These are phyloP conservation scores for Protomyces macrosporus DNA, from an alignment of 1,139 yeast genomes.

Conservation along the genomic window DNA sequence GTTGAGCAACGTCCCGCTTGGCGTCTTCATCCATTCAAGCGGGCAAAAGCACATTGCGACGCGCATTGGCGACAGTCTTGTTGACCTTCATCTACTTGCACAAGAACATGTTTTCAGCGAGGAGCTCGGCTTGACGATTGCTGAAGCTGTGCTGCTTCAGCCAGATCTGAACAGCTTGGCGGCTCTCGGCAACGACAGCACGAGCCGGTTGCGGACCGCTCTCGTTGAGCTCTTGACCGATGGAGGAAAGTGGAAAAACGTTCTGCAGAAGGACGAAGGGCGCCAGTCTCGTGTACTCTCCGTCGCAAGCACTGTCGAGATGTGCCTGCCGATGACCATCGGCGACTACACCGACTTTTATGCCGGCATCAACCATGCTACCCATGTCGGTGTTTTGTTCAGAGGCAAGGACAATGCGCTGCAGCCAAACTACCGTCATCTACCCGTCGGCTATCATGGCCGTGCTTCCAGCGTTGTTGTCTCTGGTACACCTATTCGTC, in stretches of 20 bases:
- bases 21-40: not conserved
- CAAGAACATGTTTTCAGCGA: not conserved
- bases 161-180: not conserved
- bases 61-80: not conserved
- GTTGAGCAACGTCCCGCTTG: not conserved
- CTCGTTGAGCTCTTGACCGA: not conserved
- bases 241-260: not conserved
- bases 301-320: not conserved
- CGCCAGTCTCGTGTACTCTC: not conserved
- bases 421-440: constrained; percentile 33
- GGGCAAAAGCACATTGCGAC: not conserved
- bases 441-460: constrained; percentile 37
- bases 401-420: constrained; percentile 29
- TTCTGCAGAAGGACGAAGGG: not conserved
- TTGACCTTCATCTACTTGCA: not conserved
- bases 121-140: not conserved
- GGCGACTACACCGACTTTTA: not conserved
- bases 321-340: not conserved
- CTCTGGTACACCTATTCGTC: constrained; percentile 34
- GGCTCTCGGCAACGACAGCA: not conserved
- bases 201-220: not conserved
- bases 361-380: not conserved
- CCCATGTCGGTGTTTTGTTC: not conserved
- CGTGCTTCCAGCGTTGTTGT: constrained; percentile 35
- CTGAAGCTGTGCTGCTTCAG: not conserved